Evolutionary conservation across 129 eudicot genomes (phyloP).

Genomic region (Flaveria robusta): DNA sequence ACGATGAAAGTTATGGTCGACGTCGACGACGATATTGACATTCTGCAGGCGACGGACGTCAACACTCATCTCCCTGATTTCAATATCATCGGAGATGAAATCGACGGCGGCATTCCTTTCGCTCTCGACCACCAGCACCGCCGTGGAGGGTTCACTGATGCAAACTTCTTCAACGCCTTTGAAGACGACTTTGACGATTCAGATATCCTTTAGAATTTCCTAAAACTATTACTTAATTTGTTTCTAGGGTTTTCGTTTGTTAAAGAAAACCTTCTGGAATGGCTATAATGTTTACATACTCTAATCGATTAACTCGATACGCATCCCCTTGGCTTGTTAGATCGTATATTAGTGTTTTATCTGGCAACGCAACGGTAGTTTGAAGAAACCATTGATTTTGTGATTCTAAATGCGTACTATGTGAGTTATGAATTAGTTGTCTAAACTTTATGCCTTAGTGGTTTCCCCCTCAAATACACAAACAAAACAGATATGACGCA

Average conservation of each 20-base stretch:
- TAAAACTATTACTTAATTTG: background rate
- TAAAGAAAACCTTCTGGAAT: no score
- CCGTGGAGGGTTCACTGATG: background rate
- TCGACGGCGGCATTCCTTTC: background rate
- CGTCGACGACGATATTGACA: background rate
- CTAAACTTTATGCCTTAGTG: no score
- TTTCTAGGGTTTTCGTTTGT: background rate
- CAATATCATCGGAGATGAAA: background rate
- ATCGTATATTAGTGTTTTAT: no score
- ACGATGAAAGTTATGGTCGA: background rate
- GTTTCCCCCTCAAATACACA: no score
- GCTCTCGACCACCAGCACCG: background rate
- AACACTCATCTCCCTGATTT: background rate
- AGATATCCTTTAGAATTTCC: background rate
- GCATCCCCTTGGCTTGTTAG: no score
- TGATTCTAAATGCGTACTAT: background rate
- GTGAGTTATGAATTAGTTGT: no score
- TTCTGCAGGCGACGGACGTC: background rate
- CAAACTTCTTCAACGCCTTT: constrained; percentile 11
- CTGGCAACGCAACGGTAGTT: no score
- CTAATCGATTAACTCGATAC: no score
- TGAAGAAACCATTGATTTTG: no score
- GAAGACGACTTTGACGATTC: constrained; percentile 13
- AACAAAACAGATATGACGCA: no score
- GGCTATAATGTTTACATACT: no score